Percentiles rank a stretch among this genome's conserved stretches.
phyloP scores from a whole-genome alignment of 441 rosid species.

The Sinapis alba region DNA sequence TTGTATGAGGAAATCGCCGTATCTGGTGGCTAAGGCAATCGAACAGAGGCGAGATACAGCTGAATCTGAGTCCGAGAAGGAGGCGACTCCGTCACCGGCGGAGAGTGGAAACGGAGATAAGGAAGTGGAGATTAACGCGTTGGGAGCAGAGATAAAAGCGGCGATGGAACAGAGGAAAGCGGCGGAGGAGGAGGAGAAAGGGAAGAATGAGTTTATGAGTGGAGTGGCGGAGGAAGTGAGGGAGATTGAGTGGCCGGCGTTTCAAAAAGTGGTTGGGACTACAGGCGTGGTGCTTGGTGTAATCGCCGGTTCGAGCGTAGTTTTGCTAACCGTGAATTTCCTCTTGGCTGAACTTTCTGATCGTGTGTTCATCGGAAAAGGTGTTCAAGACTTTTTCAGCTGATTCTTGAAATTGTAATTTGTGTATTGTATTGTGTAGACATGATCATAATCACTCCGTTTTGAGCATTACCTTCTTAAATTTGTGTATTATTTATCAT shows the following conservation, averaged over 20 bases:
- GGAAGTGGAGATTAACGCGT: constrained; percentile 46
- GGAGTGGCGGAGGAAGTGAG: constrained; percentile 85
- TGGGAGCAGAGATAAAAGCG: constrained; percentile 74
- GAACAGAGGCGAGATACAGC: constrained; percentile 58
- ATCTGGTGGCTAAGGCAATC: constrained; percentile 39
- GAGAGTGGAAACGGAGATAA: constrained; percentile 31
- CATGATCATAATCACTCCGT: background rate
- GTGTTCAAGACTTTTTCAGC: constrained; percentile 79
- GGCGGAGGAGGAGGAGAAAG: constrained; percentile 41
- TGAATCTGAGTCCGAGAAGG: constrained; percentile 42
- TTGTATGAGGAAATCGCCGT: constrained; percentile 11
- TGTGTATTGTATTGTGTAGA: background rate
- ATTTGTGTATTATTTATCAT: background rate
- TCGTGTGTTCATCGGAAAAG: constrained; percentile 74
- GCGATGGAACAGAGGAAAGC: constrained; percentile 68
- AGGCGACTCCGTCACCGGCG: constrained; percentile 16
- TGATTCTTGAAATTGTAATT: constrained; percentile 8
- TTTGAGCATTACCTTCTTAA: background rate
- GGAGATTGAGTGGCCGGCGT: constrained; percentile 91
- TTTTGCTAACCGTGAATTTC: constrained; percentile 84
- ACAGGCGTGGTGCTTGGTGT: constrained; percentile 91
- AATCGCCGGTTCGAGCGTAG: constrained; percentile 83
- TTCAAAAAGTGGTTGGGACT: constrained; percentile 77
- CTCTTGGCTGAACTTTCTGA: constrained; percentile 88
- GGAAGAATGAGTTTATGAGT: constrained; percentile 47